These are phyloP conservation scores for Boletus vermiculosoides DNA, from an alignment of 768 basidiomycete genomes.

Conservation along the genomic window DNA sequence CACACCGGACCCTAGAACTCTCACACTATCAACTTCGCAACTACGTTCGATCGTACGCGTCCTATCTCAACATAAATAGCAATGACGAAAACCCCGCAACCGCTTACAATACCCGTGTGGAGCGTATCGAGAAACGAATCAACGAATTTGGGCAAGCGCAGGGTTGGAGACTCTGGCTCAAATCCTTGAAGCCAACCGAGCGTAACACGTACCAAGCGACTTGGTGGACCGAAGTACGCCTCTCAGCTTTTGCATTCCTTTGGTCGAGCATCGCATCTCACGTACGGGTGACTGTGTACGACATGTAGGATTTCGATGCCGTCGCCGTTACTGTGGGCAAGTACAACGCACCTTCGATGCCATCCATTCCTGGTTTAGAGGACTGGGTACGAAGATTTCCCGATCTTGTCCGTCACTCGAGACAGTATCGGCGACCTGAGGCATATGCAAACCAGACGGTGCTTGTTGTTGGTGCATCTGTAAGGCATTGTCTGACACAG, in stretches of 20 bases:
- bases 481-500: background rate
- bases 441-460: conserved; percentile 37
- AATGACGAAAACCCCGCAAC: conserved; percentile 40
- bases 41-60: conserved; percentile 28
- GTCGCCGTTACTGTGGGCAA: conserved; percentile 14
- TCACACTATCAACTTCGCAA: conserved; percentile 34
- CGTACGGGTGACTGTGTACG: background rate
- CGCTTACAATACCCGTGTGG: conserved; percentile 49
- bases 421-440: conserved; percentile 43
- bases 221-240: conserved; percentile 25
- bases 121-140: conserved; percentile 41
- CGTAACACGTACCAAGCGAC: conserved; percentile 28
- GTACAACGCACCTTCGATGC: conserved; percentile 15
- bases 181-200: conserved; percentile 6
- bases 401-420: conserved; percentile 35
- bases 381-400: conserved; percentile 31
- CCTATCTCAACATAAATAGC: conserved; percentile 13
- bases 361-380: conserved; percentile 12
- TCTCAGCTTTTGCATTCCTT: background rate
- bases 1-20: conserved; percentile 21
- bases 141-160: conserved; percentile 13
- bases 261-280: background rate
- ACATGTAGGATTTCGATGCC: conserved; percentile 14
- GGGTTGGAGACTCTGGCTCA: conserved; percentile 17
- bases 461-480: conserved; percentile 38